Evolutionary conservation across 208 protist genomes (phyloP).

Genomic region (Strigomonas culicis): DNA sequence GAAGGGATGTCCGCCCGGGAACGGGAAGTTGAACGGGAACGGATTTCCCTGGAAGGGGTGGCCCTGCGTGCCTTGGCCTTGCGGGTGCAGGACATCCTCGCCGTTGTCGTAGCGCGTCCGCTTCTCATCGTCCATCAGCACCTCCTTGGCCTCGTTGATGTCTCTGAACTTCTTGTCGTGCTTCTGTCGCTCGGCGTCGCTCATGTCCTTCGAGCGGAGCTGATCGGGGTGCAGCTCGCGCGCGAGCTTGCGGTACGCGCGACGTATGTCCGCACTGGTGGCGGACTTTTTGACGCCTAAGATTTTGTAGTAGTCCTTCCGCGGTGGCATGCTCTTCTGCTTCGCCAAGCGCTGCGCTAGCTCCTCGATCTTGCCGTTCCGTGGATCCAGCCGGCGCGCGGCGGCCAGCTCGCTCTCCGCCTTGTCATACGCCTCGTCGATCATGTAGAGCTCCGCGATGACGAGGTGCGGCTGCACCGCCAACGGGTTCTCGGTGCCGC

Average conservation of each 20-base stretch:
- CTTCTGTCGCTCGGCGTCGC: conserved; percentile 61
- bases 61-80: conserved; percentile 25
- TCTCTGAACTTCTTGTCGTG: conserved; percentile 78
- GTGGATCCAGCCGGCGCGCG: conserved; percentile 25
- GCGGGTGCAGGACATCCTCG: conserved; percentile 80
- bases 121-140: conserved; percentile 86
- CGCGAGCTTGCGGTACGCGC: conserved; percentile 88
- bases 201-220: conserved; percentile 67
- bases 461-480: conserved; percentile 50
- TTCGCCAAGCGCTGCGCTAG: conserved; percentile 31
- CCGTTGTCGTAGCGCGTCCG: conserved; percentile 85
- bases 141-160: conserved; percentile 91
- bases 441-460: conserved; percentile 72
- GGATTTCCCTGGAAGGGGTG: conserved; percentile 70
- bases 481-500: conserved; percentile 35
- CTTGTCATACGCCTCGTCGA: conserved; percentile 69
- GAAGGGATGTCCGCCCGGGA: conserved; percentile 20
- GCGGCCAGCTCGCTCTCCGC: conserved; percentile 31
- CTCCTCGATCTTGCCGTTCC: conserved; percentile 50
- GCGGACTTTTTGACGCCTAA: conserved; percentile 86
- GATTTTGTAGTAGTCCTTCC: conserved; percentile 94
- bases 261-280: conserved; percentile 73
- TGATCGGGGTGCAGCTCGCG: conserved; percentile 90
- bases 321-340: conserved; percentile 1
- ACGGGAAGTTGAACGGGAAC: conserved; percentile 29